Evolutionary conservation across 768 basidiomycete genomes (phyloP), one percentile per base, ranked within the genome.

Genomic region (Boletus sp.): DNA sequence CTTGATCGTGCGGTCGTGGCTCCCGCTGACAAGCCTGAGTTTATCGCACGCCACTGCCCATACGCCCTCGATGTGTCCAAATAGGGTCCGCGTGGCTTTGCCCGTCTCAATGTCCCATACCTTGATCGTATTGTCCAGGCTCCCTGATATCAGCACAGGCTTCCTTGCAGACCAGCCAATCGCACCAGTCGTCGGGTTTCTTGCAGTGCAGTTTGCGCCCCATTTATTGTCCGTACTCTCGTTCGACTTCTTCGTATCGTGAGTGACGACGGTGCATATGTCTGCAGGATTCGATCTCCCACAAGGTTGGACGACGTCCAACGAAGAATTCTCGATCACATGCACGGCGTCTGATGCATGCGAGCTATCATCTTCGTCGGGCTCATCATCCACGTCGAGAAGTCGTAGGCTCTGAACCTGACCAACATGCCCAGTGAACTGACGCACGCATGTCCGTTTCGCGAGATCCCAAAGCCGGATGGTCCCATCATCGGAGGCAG

Each of bases 11-110:
- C 93, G 83, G 72, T 97, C 93, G 67, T 98, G 96, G 64, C 93
- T 95, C 7, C 85, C 95, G 50, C 90, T 94, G 25, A 94, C 93
- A 46, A 99, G 75, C 50, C 96, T 79, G 64, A 98, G 77, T 66
- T 93, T 89, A 70, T 99, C 94, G 60, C 88, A 85, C 23, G 93
- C 93, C 30, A 98, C 89, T 4, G 85, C 87, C 97, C 97, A 99
- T 17, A 99, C 93, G 50, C 97, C 97, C 68, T 99, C 97, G 63
- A 98, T 94, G 70, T 98, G 95, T 1, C 95, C 97, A 69, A 99
- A 99, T 57, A 95, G 80, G 39, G 97, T 98, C 64, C 82, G 78
- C 45, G 82, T 74, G 23, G 85, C 79, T 64, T 86, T 83, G 38
- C 88, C 93, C 1, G 85, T 82, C 62, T 95, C 92, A 27, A 98